Conservation (phyloP, 176 grass and related monocot genomes). For the Phoenix dactylifera region DNA sequence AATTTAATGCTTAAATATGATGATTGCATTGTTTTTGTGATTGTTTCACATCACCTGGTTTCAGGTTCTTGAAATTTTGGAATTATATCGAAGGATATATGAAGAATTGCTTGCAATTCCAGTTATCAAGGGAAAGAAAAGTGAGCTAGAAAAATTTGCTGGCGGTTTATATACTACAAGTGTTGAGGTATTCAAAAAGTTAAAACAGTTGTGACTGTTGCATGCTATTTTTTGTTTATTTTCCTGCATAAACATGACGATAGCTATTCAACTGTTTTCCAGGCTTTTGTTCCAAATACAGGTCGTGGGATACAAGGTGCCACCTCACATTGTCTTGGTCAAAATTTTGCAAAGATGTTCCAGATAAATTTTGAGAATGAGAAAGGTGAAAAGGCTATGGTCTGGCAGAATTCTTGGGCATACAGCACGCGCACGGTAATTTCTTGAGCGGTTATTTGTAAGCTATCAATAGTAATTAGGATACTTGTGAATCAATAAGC, state of each 20-base stretch:
- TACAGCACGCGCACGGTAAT: slow-evolving; percentile 95
- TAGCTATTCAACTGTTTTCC: slow-evolving; percentile 5
- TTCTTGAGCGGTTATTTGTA: slow-evolving; percentile 19
- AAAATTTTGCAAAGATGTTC: slow-evolving; percentile 98
- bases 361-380: slow-evolving; percentile 96
- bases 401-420: slow-evolving; percentile 99
- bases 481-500: no score
- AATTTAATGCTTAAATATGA: neutral
- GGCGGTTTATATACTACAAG: slow-evolving; percentile 89
- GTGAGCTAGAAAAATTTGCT: slow-evolving; percentile 95
- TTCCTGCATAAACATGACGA: no score
- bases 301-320: slow-evolving; percentile 95
- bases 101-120: slow-evolving; percentile 95
- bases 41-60: neutral
- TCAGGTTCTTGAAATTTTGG: slow-evolving; percentile 94
- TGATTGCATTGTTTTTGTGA: neutral
- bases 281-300: slow-evolving; percentile 80
- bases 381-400: slow-evolving; percentile 73
- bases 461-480: neutral
- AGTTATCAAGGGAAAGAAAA: slow-evolving; percentile 87
- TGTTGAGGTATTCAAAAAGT: slow-evolving; percentile 59
- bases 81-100: slow-evolving; percentile 84
- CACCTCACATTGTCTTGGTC: slow-evolving; percentile 91
- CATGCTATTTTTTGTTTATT: no score
- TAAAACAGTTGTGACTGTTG: no score